Base-by-base conservation (phyloP, 257 asterid genomes). In the Knoxia roxburghii region DNA sequence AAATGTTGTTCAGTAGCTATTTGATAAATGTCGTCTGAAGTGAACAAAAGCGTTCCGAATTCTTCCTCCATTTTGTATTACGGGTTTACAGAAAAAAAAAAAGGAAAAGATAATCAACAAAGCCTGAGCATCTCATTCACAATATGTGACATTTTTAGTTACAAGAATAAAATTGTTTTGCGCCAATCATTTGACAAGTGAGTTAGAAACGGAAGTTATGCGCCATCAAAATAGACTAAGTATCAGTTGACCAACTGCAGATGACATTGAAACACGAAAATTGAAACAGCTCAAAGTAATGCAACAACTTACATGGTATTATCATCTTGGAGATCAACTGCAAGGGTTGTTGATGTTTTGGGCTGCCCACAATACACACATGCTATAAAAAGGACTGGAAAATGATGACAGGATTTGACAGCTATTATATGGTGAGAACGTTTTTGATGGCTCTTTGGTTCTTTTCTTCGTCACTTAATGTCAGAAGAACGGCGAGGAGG, bases 281-380 rank as follows among this genome's bases (percentile, higher is more conserved):
- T 2, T 6, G 30, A 43, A 40, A 15, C 8, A 62, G 51, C 45
- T 63, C 39, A 41, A 27, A 26, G 43, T 20, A 43, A 6, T 43
- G n/a, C n/a, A n/a, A 17, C 39, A 43, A 27, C 68, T 63, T 46
- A 63, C 68, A 15, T 43, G 52, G 26, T 43, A 9, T 8, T 15
- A 43, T 27, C 68, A 63, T 63, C 12, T 63, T 63, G 68, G 55
- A 63, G 24, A 23, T n/a, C n/a, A 26, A 26, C 7, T 23, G 67
- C 54, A 62, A 14, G 41, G 33, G 14, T 30, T 21, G 29, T 10
- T 37, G 41, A 37, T 37, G 9, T 37, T 37, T 37, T 9, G 4
- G 9, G 41, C 41, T 9, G 41, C 41, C 41, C 9, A 37, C 9
- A 37, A 3, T 37, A 37, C 9, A 37, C 41, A 37, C 41, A 37